Percentiles rank a stretch among this genome's conserved stretches.
Conservation (phyloP, 768 basidiomycete species). For the Paxillus involutus region DNA sequence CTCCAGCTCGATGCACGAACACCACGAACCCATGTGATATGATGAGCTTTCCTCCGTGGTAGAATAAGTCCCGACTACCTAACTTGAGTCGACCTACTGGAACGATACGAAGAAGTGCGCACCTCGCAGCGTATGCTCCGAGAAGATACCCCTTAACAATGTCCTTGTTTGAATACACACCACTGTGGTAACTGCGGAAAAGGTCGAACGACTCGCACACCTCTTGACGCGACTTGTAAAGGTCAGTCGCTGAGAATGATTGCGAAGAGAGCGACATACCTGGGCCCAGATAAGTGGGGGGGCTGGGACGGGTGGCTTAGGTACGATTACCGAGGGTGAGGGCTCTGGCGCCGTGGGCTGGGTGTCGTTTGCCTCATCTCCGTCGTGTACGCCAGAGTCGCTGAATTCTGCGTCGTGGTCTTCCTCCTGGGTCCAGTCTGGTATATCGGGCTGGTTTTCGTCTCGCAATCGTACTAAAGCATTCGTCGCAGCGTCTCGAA, state of each 20-base stretch:
- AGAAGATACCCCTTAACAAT: constrained; percentile 76
- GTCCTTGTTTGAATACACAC: constrained; percentile 66
- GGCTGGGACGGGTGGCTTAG: constrained; percentile 25
- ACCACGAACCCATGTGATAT: constrained; percentile 77
- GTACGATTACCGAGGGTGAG: neutral
- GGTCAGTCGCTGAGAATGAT: neutral
- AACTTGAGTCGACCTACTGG: constrained; percentile 10
- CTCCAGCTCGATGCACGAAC: neutral
- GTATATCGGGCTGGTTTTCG: constrained; percentile 1
- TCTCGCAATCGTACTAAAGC: constrained; percentile 9
- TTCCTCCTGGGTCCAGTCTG: constrained; percentile 26
- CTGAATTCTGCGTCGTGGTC: constrained; percentile 17
- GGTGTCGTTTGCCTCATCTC: constrained; percentile 6
- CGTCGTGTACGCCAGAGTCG: constrained; percentile 3
- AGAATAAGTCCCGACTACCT: constrained; percentile 66
- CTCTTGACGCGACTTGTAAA: constrained; percentile 72
- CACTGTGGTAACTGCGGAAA: constrained; percentile 71
- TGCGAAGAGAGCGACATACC: constrained; percentile 27
- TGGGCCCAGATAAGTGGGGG: constrained; percentile 45
- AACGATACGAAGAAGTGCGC: constrained; percentile 12
- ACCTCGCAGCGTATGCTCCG: constrained; percentile 70
- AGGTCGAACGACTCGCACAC: constrained; percentile 78
- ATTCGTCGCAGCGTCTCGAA: constrained; percentile 18
- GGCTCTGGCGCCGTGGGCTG: constrained; percentile 14
- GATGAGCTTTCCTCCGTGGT: constrained; percentile 64